Evolutionary conservation across 192 early-diverging fungal genomes (phyloP), one percentile per base, ranked within the genome.

Genomic region (Coemansia sp.): DNA sequence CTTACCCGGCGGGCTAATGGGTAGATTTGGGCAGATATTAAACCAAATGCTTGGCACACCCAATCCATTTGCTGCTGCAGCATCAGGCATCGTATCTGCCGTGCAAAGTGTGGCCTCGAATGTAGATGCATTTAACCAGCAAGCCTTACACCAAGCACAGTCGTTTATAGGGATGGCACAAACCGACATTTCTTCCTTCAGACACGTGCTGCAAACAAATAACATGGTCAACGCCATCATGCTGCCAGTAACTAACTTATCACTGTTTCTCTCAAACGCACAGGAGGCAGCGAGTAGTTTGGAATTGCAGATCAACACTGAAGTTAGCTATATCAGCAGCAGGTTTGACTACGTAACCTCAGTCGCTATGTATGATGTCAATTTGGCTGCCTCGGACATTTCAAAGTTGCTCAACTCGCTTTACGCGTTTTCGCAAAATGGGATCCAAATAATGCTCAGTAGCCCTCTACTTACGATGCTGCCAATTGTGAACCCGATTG

Each of bases 221-320:
- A 51, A 30, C 30, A 14, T 72, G n/a, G 62, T 68, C 2, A 75
- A 66, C 23, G 64, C 45, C 14, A 20, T 75, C 4, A 30, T 75
- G 20, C 55, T 75, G 18, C 69, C 78, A 18, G 14, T 81, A 8
- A 81, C 78, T n/a, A 75, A 75, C 48, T 60, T 69, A 20, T 39
- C 66, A 7, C 68, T 49, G n/a, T 75, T 69, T 51, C 24, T 51
- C 6, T 36, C 58, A 18, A 63, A 72, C 15, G 69, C 56, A 3
- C 66, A 68, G 12, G 24, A n/a, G 8, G 73, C 55, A 5, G 63
- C 49, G n/a, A n/a, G 46, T 6, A 41, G 23, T 16, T 49, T 81
- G 24, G 62, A 75, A 58, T 66, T 60, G 14, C n/a, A 53, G 45
- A 21, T 72, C 24, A 55, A 66, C 34, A 36, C 69, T 0, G 66